These are phyloP conservation scores for Teratosphaeria epicoccoides DNA, from an alignment of 2,329 filamentous ascomycete species.

Conservation along the genomic window DNA sequence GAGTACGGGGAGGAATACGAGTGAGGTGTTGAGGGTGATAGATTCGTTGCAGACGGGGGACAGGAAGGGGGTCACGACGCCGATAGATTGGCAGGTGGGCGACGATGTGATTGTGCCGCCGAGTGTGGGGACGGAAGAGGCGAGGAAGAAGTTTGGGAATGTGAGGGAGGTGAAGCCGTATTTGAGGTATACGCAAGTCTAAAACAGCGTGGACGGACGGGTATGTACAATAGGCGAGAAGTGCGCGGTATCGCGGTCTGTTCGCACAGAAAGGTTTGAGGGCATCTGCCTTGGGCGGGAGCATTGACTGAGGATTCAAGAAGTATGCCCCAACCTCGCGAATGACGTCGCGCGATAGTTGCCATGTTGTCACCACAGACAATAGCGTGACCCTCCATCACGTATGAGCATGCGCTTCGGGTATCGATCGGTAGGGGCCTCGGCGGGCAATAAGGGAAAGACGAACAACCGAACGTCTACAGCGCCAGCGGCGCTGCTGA, in stretches of 20 bases:
- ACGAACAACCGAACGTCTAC: constrained; percentile 5
- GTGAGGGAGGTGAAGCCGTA: constrained; percentile 54
- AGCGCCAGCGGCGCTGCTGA: constrained; percentile 23
- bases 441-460: background rate
- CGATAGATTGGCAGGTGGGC: constrained; percentile 81
- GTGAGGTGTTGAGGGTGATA: constrained; percentile 48
- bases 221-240: background rate
- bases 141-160: constrained; percentile 77
- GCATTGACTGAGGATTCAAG: background rate
- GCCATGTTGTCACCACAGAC: background rate
- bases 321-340: background rate
- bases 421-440: background rate
- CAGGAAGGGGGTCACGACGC: constrained; percentile 58
- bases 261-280: background rate
- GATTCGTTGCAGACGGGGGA: constrained; percentile 57
- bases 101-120: constrained; percentile 91
- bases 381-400: background rate
- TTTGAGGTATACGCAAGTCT: constrained; percentile 55
- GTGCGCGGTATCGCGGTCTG: background rate
- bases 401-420: background rate
- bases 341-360: background rate
- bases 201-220: background rate
- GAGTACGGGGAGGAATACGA: constrained; percentile 60
- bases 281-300: background rate
- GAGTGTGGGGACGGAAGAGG: constrained; percentile 69